Percentiles rank a stretch among this genome's conserved stretches.
Evolutionary conservation across 257 asterid genomes (phyloP).

Genomic region (Solanum dulcamara): DNA sequence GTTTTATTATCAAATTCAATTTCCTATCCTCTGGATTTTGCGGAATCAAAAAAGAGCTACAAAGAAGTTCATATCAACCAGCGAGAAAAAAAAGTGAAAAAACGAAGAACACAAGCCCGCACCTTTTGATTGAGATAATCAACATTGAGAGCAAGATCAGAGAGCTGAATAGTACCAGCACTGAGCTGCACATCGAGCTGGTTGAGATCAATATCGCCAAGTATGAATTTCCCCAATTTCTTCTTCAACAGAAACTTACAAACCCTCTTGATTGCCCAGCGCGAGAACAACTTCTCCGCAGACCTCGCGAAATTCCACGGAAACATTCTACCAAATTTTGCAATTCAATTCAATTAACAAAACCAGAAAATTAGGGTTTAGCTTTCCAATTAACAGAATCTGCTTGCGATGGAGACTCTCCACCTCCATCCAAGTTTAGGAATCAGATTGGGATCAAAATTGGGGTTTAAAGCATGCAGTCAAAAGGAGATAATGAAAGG

Average conservation of each 20-base stretch:
- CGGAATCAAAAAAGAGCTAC: background rate
- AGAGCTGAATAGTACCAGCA: slow-evolving; percentile 91
- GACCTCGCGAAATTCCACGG: slow-evolving; percentile 81
- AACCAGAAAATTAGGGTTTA: background rate
- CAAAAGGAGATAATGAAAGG: background rate
- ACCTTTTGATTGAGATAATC: slow-evolving; percentile 91
- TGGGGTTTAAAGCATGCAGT: background rate
- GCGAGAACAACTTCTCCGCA: slow-evolving; percentile 97
- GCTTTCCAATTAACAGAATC: background rate
- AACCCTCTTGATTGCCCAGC: slow-evolving; percentile 90
- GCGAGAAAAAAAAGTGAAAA: background rate
- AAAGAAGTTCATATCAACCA: background rate
- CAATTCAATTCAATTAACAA: background rate
- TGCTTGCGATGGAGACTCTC: background rate
- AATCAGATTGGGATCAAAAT: background rate
- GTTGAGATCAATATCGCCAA: slow-evolving; percentile 93
- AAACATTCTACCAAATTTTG: slow-evolving; percentile 35
- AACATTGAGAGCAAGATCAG: slow-evolving; percentile 86
- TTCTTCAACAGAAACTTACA: slow-evolving; percentile 86
- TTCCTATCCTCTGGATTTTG: background rate
- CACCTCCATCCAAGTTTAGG: background rate
- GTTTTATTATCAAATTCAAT: background rate
- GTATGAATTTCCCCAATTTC: slow-evolving; percentile 81
- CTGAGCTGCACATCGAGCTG: slow-evolving; percentile 97
- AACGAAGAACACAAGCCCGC: background rate